Evolutionary conservation across 805 yeast genomes (phyloP).

Genomic region (Candida odintsovae): DNA sequence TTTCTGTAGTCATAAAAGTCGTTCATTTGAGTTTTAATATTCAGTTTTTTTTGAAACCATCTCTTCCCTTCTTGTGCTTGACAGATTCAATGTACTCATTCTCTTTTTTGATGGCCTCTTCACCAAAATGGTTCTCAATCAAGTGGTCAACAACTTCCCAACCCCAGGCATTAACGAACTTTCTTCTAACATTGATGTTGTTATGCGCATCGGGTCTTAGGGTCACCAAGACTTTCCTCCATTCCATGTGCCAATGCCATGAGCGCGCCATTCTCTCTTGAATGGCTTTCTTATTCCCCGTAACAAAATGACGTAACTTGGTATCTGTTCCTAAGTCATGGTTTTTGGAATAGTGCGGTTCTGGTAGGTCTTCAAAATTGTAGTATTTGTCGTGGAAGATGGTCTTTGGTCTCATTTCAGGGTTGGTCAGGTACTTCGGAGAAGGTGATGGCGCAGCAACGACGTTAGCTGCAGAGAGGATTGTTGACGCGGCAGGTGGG

Average conservation of each 20-base stretch:
- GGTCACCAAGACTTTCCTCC: conserved; percentile 89
- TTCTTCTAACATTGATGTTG: conserved; percentile 80
- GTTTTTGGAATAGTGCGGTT: conserved; percentile 32
- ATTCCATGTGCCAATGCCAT: conserved; percentile 77
- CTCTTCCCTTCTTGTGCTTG: conserved; percentile 23
- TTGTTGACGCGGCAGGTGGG: conserved; percentile 69
- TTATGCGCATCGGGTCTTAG: conserved; percentile 93
- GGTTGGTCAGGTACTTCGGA: conserved; percentile 59
- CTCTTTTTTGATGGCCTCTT: conserved; percentile 5
- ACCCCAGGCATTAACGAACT: conserved; percentile 91
- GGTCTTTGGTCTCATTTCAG: conserved; percentile 53
- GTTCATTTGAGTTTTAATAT: neutral
- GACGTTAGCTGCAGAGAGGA: conserved; percentile 73
- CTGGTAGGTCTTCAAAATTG: conserved; percentile 59
- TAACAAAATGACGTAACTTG: neutral
- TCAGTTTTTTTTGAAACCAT: conserved; percentile 9
- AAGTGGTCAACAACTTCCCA: conserved; percentile 90
- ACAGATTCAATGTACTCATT: conserved; percentile 1
- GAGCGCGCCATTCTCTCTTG: conserved; percentile 78
- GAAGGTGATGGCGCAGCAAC: conserved; percentile 80
- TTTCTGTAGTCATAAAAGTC: neutral
- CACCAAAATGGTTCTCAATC: conserved; percentile 44
- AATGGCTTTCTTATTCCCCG: conserved; percentile 13
- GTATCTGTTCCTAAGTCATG: conserved; percentile 4
- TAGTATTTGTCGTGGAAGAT: conserved; percentile 83